Percentiles rank a stretch among this genome's conserved stretches.
These are phyloP conservation scores for Elaeis oleifera DNA, from an alignment of 202 grass and related monocot genomes.

Conservation along the genomic window DNA sequence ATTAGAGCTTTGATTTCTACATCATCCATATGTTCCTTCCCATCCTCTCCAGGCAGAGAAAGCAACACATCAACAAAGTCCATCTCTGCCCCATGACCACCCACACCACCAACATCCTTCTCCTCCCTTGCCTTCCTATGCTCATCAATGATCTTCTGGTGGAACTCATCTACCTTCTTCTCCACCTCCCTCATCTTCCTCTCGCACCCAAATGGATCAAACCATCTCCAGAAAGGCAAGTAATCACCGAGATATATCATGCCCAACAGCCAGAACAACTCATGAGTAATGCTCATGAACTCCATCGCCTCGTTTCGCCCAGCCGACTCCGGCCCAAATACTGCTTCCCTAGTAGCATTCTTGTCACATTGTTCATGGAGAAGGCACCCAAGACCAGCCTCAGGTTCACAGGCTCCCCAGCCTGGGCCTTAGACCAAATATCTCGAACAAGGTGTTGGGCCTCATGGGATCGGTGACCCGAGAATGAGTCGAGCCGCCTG, in stretches of 20 bases:
- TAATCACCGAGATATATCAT: constrained; percentile 88
- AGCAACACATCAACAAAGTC: constrained; percentile 91
- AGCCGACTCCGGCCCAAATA: constrained; percentile 61
- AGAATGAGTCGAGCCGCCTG: constrained; percentile 61
- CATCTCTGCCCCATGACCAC: constrained; percentile 41
- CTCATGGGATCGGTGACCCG: constrained; percentile 53
- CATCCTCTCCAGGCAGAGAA: constrained; percentile 73
- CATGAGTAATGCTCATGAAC: constrained; percentile 95
- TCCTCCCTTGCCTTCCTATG: constrained; percentile 43
- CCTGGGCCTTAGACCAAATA: constrained; percentile 48
- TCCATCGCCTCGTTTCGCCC: constrained; percentile 73
- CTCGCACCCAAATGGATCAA: constrained; percentile 66
- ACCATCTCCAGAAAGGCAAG: constrained; percentile 76
- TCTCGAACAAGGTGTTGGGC: constrained; percentile 55
- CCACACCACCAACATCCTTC: constrained; percentile 24
- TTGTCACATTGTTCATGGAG: constrained; percentile 92
- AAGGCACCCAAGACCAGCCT: constrained; percentile 69
- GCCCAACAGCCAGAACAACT: constrained; percentile 72
- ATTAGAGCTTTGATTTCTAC: constrained; percentile 92
- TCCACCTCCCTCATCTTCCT: constrained; percentile 83
- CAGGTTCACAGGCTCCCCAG: constrained; percentile 48
- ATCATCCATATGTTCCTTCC: constrained; percentile 73
- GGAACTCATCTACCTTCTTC: constrained; percentile 88
- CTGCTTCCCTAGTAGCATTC: constrained; percentile 84
- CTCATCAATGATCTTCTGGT: constrained; percentile 93